Evolutionary conservation across 2,329 filamentous ascomycete species (phyloP), one percentile per base, ranked within the genome.

Genomic region (Elsinoe necatrix): DNA sequence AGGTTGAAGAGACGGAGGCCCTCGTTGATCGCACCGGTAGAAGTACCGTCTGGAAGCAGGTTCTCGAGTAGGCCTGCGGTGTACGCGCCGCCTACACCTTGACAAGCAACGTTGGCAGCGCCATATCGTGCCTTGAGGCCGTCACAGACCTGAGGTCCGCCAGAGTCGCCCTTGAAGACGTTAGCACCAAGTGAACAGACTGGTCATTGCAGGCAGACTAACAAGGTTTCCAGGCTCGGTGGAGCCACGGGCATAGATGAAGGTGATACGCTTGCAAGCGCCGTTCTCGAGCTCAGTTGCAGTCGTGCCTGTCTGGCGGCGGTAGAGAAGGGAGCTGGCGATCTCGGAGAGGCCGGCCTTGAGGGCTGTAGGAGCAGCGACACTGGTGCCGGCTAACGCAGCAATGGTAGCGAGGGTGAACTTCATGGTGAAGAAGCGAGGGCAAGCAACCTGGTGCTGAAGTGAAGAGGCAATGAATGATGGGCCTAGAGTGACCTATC

Each of bases 211-310:
- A 29, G 27, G 27, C 4, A 29, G 9, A 29, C 27, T 29, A 9
- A 29, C 27, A 7, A 81, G 75, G 60, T 80, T 81, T 23, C 77
- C 78, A 0, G 60, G 31, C 63, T 81, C 77, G 5, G 72, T 74
- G 7, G 78, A 80, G 6, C 79, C 79, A 14, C 79, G 75, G n/a
- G 79, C 79, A 59, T 78, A 81, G 60, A 82, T 73, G 54, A 81
- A 67, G 3, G 77, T 80, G 59, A 78, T 72, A 25, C 70, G 63
- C 43, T 72, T 73, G 66, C 75, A 77, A 11, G 56, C 55, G n/a
- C 60, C 61, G n/a, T 45, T 51, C 29, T 52, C 48, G 12, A 63
- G 43, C 42, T 63, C 61, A 57, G 57, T 61, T 14, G 59, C 58
- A 51, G 59, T 61, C 3, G 7, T 48, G 23, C 35, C 27, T 20